Conservation (phyloP, 2,329 filamentous ascomycete genomes). For the Allantophomopsis cytisporea region DNA sequence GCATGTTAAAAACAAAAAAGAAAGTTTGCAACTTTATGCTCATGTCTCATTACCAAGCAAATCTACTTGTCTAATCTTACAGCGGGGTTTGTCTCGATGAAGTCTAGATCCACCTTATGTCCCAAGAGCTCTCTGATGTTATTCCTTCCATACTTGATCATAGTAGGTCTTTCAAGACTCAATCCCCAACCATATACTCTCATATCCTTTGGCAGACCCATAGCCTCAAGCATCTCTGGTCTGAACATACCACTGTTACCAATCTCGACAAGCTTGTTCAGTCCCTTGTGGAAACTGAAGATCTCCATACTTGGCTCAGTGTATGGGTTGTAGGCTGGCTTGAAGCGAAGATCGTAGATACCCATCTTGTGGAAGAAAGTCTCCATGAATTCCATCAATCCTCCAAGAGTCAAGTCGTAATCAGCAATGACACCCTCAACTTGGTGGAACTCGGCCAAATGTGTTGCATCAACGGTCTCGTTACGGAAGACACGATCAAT, state of each 20-base stretch:
- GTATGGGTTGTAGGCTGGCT: conserved; percentile 92
- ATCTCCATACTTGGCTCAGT: conserved; percentile 98
- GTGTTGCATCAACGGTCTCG: conserved; percentile 92
- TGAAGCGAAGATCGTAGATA: conserved; percentile 77
- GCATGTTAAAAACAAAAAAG: too few species aligned
- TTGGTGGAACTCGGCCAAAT: conserved; percentile 96
- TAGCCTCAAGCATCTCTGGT: conserved; percentile 90
- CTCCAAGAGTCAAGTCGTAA: conserved; percentile 83
- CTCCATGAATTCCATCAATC: conserved; percentile 87
- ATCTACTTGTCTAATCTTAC: conserved; percentile 47
- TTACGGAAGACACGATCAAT: conserved; percentile 98
- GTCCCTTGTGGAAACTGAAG: conserved; percentile 83
- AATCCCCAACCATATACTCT: conserved; percentile 90
- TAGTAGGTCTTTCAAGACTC: conserved; percentile 84
- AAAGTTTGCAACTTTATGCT: neutral
- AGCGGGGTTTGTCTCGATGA: conserved; percentile 84
- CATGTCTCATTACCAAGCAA: neutral
- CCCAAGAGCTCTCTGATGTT: conserved; percentile 41
- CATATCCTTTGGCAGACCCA: conserved; percentile 87
- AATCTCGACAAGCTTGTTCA: conserved; percentile 90
- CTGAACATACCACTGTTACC: conserved; percentile 98
- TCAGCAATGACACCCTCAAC: conserved; percentile 98
- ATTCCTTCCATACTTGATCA: conserved; percentile 47
- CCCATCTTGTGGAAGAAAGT: conserved; percentile 97
- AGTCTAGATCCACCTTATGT: conserved; percentile 88